Evolutionary conservation across 1,139 yeast species (phyloP).

Genomic region (Kurtzmaniella quercitrusa): DNA sequence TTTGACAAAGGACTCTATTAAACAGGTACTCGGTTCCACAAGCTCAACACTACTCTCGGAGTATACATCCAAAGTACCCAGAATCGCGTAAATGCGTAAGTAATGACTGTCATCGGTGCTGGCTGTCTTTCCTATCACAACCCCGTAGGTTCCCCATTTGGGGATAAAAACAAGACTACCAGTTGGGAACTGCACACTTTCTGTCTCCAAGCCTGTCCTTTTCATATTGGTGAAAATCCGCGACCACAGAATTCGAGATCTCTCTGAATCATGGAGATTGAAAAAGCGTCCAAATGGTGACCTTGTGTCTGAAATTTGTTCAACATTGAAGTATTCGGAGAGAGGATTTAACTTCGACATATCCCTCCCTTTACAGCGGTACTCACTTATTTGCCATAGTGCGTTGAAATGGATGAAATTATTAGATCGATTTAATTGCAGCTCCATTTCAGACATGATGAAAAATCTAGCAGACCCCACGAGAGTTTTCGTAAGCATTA

Average conservation of each 20-base stretch:
- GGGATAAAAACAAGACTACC: conserved; percentile 16
- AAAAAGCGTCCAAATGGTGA: conserved; percentile 3
- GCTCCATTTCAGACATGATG: conserved; percentile 12
- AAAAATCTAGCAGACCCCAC: conserved; percentile 8
- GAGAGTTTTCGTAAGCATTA: background rate
- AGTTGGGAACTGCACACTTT: background rate
- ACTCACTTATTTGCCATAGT: conserved; percentile 9
- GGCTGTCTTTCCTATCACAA: conserved; percentile 10
- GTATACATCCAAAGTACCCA: conserved; percentile 12
- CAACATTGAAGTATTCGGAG: conserved; percentile 5
- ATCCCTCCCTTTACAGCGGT: background rate
- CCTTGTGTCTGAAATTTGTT: background rate
- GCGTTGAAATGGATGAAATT: conserved; percentile 16
- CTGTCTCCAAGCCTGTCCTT: background rate
- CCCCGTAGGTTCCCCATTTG: conserved; percentile 14
- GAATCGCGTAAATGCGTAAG: conserved; percentile 13
- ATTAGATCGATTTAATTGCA: conserved; percentile 11
- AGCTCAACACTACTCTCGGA: conserved; percentile 8
- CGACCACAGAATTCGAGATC: conserved; percentile 10
- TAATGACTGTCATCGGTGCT: conserved; percentile 4
- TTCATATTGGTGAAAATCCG: conserved; percentile 4
- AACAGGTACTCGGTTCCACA: conserved; percentile 2
- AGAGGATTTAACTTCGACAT: background rate
- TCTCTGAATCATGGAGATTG: conserved; percentile 8
- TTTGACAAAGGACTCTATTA: conserved; percentile 4